Evolutionary conservation across 179 eudicot species (phyloP), one percentile per base, ranked within the genome.

Genomic region (Kewa caespitosa): DNA sequence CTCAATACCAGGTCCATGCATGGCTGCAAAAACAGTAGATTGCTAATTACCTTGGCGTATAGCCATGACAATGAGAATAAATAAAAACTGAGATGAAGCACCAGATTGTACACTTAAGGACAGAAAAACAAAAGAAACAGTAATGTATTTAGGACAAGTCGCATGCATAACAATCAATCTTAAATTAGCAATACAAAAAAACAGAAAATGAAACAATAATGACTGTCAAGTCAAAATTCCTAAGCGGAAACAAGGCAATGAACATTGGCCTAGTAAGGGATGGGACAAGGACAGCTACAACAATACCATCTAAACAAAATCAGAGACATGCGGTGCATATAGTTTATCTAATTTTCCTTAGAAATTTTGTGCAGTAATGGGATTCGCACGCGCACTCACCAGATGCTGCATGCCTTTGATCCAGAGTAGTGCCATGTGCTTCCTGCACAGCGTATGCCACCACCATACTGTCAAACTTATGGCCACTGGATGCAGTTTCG

Each of bases 391-490:
- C 63, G 22, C 27, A 64, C 76, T 50, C 34, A 81, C 87, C 87
- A 38, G 74, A n/a, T 57, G 22, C 13, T 43, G 68, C 72, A 31
- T 64, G 79, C 42, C 67, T 76, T 38, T 72, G 74, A 76, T 46
- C 77, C 5, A 48, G 74, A 69, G 77, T 69, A n/a, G 85, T 76
- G 55, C 55, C 87, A 41, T 75, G 79, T 66, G 31, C 76, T 74
- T 82, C 87, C 69, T 50, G 67, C 42, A 74, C 68, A 67, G 74
- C 60, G 50, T 82, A 85, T 38, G 80, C 77, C 38, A 75, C 85
- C 66, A 75, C 50, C 59, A 74, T 79, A 70, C 71, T 73, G 57
- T 60, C 2, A 59, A 82, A 82, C 31, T 25, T 43, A 17, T 74
- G 61, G 65, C 46, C 85, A 38, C 70, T 43, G 1, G 17, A 70